A percentile compares a stretch with the other conserved stretches of the same genome.
Conservation (phyloP, 345 rosid genomes). For the Eucalyptus cloeziana region DNA sequence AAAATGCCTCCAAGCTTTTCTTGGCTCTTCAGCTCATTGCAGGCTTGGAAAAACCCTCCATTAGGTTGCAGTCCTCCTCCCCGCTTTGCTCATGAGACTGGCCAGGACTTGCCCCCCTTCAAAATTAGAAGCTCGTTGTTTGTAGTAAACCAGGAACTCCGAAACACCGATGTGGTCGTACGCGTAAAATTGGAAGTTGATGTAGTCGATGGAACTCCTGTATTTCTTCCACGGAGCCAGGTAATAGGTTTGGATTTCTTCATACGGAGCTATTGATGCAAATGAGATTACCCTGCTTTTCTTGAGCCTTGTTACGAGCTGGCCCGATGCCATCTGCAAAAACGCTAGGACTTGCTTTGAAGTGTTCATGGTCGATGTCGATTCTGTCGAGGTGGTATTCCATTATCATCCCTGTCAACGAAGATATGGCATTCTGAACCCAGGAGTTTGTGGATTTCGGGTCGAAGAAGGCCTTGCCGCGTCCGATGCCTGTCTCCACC, state of each 20-base stretch:
- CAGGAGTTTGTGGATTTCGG: slow-evolving; percentile 21
- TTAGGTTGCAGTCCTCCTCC: slow-evolving; percentile 17
- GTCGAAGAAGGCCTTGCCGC: neutral
- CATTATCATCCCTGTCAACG: slow-evolving; percentile 17
- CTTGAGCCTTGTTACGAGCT: slow-evolving; percentile 15
- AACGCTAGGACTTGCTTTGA: slow-evolving; percentile 10
- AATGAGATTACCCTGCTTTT: slow-evolving; percentile 5
- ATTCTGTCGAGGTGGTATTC: slow-evolving; percentile 21
- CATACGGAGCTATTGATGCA: slow-evolving; percentile 37
- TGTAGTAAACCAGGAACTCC: slow-evolving; percentile 14
- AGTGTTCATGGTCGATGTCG: slow-evolving; percentile 30
- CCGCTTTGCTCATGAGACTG: slow-evolving; percentile 5
- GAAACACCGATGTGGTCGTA: slow-evolving; percentile 11
- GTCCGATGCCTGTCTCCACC: slow-evolving; percentile 14
- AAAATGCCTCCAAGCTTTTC: slow-evolving; percentile 20
- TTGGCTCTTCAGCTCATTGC: slow-evolving; percentile 9
- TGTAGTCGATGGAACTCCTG: slow-evolving; percentile 17
- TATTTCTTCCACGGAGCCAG: slow-evolving; percentile 30
- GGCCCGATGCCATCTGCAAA: slow-evolving; percentile 24
- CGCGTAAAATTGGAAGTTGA: slow-evolving; percentile 40
- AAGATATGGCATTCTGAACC: slow-evolving; percentile 24
- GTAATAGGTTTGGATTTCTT: slow-evolving; percentile 27
- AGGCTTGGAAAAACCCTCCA: slow-evolving; percentile 21
- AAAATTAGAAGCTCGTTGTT: slow-evolving; percentile 12
- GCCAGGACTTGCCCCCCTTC: slow-evolving; percentile 7